Evolutionary conservation across 371 early-diverging fungal species (phyloP).

Genomic region (Umbelopsis sp.): DNA sequence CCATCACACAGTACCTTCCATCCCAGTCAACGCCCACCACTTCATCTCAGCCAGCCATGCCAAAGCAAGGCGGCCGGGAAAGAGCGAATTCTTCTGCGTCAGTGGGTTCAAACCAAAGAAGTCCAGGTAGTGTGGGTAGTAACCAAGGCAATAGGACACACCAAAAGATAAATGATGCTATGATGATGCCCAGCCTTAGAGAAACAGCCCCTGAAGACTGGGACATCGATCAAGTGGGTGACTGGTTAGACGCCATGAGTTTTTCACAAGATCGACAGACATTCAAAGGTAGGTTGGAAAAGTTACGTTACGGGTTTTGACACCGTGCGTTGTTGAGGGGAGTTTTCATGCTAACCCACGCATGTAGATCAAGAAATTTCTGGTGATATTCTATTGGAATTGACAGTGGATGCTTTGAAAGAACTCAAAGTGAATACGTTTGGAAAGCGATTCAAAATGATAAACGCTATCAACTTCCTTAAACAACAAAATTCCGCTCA

Average conservation of each 20-base stretch:
- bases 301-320: too few species aligned
- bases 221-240: conserved; percentile 45
- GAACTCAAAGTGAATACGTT: conserved; percentile 71
- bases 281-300: neutral
- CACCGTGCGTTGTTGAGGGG: too few species aligned
- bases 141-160: conserved; percentile 25
- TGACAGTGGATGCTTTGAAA: conserved; percentile 69
- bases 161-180: conserved; percentile 17
- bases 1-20: conserved; percentile 26
- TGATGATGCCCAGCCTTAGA: conserved; percentile 20
- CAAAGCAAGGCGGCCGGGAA: conserved; percentile 16
- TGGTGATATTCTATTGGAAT: conserved; percentile 68
- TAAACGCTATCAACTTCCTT: conserved; percentile 64
- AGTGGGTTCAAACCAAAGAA: conserved; percentile 5
- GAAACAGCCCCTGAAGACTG: conserved; percentile 37
- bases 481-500: conserved; percentile 27
- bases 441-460: conserved; percentile 72
- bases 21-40: conserved; percentile 24
- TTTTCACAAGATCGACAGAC: conserved; percentile 1
- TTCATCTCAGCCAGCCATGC: neutral
- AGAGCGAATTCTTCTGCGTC: neutral
- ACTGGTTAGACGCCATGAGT: conserved; percentile 38
- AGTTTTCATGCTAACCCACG: neutral
- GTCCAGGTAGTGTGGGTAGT: conserved; percentile 14
- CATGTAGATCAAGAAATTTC: conserved; percentile 70